Base-by-base conservation (phyloP, 768 basidiomycete species). In the Phanerochaete sordida region DNA sequence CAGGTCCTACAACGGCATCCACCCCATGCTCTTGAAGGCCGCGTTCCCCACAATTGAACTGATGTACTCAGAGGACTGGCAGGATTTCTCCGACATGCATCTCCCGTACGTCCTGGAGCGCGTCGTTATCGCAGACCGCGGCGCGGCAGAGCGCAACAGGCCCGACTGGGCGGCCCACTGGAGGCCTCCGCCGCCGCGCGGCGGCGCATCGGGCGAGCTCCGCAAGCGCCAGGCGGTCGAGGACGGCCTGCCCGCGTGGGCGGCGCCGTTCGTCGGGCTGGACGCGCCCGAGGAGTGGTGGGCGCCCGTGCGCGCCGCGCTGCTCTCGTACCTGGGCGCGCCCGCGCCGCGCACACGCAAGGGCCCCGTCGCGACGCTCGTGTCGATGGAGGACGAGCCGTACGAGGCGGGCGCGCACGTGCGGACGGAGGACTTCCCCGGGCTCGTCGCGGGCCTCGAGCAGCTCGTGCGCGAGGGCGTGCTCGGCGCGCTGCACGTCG, bases 61-160 rank as follows among this genome's bases (percentile, higher is more conserved):
- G 23, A 81, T 90, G 75, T 93, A 86, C 70, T 59, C 76, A 19
- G 82, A 86, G 59, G 93, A 95, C 66, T 93, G 91, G 84, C 77
- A 81, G 49, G 93, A 95, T 72, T 86, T 87, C 65, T 78, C 81
- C 37, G 77, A 81, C 59, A 82, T 91, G 66, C 77, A 79, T 21
- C 79, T 84, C 19, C 90, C 93, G 0, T 93, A 86, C 69, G 66
- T 94, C 19, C 74, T 92, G 56, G 87, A 90, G 64, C 85, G 91
- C 12, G 76, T 91, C 13, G 84, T 96, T 31, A 74, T 97, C 33
- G 87, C 85, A 0, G 93, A 95, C 67, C 77, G 86, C 48, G 79
- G 82, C n/a, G 89, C 88, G 0, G 87, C 91, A 0, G 73, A 70
- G 51, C 73, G 76, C 58, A 64, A 64, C 45, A 65, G 69, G 6